Evolutionary conservation across 2,329 filamentous ascomycete species (phyloP).

Genomic region (Blumeria graminis): DNA sequence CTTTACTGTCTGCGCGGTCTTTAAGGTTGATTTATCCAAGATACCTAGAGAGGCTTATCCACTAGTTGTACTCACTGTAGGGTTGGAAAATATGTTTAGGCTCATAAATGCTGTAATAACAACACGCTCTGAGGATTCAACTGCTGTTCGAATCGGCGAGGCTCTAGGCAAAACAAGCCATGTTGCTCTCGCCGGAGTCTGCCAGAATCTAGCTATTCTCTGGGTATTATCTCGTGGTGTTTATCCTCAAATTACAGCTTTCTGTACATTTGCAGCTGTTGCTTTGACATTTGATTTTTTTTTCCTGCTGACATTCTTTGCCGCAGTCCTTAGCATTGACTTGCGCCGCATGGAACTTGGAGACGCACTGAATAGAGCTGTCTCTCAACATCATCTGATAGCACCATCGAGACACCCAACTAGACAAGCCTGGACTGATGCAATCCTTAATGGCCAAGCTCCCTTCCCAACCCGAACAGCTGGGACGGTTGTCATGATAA

Average conservation of each 20-base stretch:
- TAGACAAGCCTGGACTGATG: slow-evolving; percentile 30
- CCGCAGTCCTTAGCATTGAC: slow-evolving; percentile 57
- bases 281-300: slow-evolving; percentile 57
- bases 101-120: slow-evolving; percentile 56
- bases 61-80: slow-evolving; percentile 48
- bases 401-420: slow-evolving; percentile 7
- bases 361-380: slow-evolving; percentile 35
- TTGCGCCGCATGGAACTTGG: slow-evolving; percentile 52
- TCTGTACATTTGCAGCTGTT: slow-evolving; percentile 53
- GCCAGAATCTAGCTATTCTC: slow-evolving; percentile 44
- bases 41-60: slow-evolving; percentile 55
- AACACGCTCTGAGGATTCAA: slow-evolving; percentile 43
- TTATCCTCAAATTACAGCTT: slow-evolving; percentile 45
- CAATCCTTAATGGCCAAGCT: slow-evolving; percentile 36
- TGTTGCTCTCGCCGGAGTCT: slow-evolving; percentile 39
- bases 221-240: slow-evolving; percentile 40
- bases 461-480: slow-evolving; percentile 51
- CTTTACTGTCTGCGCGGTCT: slow-evolving; percentile 54
- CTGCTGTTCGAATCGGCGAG: slow-evolving; percentile 43
- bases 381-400: slow-evolving; percentile 17
- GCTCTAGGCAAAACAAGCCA: slow-evolving; percentile 52
- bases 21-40: slow-evolving; percentile 50
- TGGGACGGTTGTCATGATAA: slow-evolving; percentile 47
- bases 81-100: slow-evolving; percentile 55
- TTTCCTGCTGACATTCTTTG: slow-evolving; percentile 57